Percentiles rank a stretch among this genome's conserved stretches.
These are phyloP conservation scores for Globisporangium nodosum DNA, from an alignment of 352 stramenopile genomes.

Conservation along the genomic window DNA sequence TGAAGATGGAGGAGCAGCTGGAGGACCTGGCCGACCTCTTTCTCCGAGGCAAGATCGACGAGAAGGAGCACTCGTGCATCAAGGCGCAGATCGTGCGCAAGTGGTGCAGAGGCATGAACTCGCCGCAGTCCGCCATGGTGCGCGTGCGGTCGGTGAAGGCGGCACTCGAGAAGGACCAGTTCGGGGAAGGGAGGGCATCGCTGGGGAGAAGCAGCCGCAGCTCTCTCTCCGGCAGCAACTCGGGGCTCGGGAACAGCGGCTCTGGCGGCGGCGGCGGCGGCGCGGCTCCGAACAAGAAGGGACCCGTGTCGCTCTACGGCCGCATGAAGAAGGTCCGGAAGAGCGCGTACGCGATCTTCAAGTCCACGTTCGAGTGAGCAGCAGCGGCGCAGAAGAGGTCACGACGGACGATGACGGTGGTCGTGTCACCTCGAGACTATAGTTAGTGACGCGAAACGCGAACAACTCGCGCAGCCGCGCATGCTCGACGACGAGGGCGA, in stretches of 20 bases:
- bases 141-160: conserved; percentile 62
- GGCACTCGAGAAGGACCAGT: conserved; percentile 22
- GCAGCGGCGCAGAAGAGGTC: not conserved
- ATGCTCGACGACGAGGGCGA: not conserved
- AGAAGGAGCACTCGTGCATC: conserved; percentile 84
- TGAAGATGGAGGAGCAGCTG: conserved; percentile 80
- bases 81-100: conserved; percentile 77
- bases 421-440: too few species aligned
- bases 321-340: conserved; percentile 83
- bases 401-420: too few species aligned
- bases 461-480: too few species aligned
- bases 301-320: conserved; percentile 56
- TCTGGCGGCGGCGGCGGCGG: conserved; percentile 17
- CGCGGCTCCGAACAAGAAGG: conserved; percentile 16
- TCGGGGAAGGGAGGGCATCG: conserved; percentile 10
- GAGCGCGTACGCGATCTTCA: conserved; percentile 78
- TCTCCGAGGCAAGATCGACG: conserved; percentile 72
- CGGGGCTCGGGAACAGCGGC: conserved; percentile 11
- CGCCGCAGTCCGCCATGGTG: conserved; percentile 70
- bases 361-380: conserved; percentile 72
- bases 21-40: conserved; percentile 69
- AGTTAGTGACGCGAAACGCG: too few species aligned
- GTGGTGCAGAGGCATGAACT: conserved; percentile 79
- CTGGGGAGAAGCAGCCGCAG: conserved; percentile 17
- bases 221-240: conserved; percentile 19